Evolutionary conservation across 192 early-diverging fungal genomes (phyloP).

Genomic region (Thoreauomyces humboldtii): DNA sequence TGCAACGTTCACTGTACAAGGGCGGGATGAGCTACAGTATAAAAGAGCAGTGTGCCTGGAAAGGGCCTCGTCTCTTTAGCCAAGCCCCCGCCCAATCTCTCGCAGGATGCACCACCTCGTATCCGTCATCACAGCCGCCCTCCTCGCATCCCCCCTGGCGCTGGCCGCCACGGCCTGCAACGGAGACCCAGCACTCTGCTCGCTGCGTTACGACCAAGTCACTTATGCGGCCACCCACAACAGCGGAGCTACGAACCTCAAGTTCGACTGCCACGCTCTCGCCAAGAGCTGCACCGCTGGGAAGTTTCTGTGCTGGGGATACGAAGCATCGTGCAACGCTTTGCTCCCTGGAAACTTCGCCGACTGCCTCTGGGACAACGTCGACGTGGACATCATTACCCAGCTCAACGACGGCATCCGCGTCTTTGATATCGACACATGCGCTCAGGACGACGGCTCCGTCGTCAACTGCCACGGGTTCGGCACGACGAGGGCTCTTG

Average conservation of each 20-base stretch:
- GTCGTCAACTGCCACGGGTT: constrained; percentile 22
- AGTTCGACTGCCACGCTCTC: constrained; percentile 50
- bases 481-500: constrained; percentile 24
- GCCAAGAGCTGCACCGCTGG: constrained; percentile 47
- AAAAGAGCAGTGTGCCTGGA: no score
- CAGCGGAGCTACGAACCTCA: constrained; percentile 30
- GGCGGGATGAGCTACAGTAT: no score
- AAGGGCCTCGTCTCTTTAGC: no score
- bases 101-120: no score
- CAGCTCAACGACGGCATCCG: constrained; percentile 76
- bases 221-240: constrained; percentile 74
- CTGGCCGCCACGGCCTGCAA: no score
- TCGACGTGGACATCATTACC: constrained; percentile 55
- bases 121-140: no score
- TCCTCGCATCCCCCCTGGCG: no score
- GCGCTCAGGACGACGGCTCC: constrained; percentile 24
- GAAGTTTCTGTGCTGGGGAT: constrained; percentile 19
- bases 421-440: constrained; percentile 68
- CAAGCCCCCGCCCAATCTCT: no score
- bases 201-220: constrained; percentile 58
- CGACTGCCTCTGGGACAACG: constrained; percentile 35
- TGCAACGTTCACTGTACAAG: no score
- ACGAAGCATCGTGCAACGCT: constrained; percentile 11
- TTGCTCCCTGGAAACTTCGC: constrained; percentile 12
- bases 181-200: constrained; percentile 62